Conservation (phyloP, 352 stramenopile species). For the Pythium dissimile region DNA sequence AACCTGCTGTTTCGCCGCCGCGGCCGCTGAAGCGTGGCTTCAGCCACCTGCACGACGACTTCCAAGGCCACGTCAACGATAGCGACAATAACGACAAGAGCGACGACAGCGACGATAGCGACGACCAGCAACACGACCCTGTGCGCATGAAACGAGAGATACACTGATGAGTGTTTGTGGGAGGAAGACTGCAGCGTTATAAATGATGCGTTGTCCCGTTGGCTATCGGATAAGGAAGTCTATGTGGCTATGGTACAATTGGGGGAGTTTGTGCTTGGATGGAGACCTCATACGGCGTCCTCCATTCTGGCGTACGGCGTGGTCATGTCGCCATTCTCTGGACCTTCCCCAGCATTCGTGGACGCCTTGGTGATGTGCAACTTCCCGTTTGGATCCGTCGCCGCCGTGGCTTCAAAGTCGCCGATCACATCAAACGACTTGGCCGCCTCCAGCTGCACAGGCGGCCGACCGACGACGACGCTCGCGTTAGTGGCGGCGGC, state of each 20-base stretch:
- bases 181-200: no score
- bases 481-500: not conserved
- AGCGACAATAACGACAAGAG: not conserved
- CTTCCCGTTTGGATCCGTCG: conserved; percentile 5
- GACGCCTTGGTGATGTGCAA: not conserved
- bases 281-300: conserved; percentile 8
- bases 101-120: not conserved
- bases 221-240: no score
- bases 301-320: conserved; percentile 4
- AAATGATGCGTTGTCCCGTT: no score
- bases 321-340: no score
- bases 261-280: no score
- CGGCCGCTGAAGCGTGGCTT: not conserved
- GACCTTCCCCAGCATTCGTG: no score
- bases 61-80: no score
- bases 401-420: conserved; percentile 7
- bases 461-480: not conserved
- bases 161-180: no score
- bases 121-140: not conserved
- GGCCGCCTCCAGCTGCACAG: not conserved
- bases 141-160: not conserved
- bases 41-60: no score
- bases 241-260: no score
- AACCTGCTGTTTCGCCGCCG: not conserved
- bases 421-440: conserved; percentile 11